phyloP scores from a whole-genome alignment of 2,329 filamentous ascomycete genomes.

The Lachnum nothofagi region DNA sequence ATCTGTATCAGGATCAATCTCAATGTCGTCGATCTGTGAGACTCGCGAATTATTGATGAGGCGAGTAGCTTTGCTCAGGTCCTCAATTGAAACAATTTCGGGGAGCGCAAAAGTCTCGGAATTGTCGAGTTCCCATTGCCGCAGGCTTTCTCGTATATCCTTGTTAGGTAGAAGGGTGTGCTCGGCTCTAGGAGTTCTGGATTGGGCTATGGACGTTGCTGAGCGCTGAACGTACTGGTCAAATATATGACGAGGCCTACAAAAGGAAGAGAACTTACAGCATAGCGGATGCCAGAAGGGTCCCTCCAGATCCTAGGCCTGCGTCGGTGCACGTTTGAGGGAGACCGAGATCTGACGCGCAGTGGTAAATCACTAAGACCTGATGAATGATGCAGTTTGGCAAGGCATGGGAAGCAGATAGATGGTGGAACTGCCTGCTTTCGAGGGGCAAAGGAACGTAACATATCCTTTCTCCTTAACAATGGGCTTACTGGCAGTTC shows the following conservation, averaged over 20 bases:
- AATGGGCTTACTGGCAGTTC: neutral
- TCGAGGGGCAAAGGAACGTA: constrained; percentile 15
- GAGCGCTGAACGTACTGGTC: neutral
- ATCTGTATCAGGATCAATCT: neutral
- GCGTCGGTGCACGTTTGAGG: neutral
- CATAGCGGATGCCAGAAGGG: neutral
- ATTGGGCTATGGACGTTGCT: constrained; percentile 1
- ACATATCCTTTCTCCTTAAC: constrained; percentile 21
- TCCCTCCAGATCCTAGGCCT: neutral
- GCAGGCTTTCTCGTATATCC: constrained; percentile 34
- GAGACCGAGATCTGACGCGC: neutral
- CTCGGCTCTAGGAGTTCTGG: neutral
- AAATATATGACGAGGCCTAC: too few species aligned
- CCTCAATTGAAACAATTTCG: neutral
- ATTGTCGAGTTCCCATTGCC: constrained; percentile 41
- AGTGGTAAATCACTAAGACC: neutral
- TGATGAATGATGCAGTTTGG: constrained; percentile 10
- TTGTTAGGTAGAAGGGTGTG: neutral
- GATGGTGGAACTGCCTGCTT: constrained; percentile 13
- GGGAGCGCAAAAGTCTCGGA: constrained; percentile 8
- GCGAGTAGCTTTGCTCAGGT: neutral
- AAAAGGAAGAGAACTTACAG: neutral
- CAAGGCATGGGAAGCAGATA: constrained; percentile 27
- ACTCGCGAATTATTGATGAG: neutral
- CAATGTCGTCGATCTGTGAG: neutral